Evolutionary conservation across 805 yeast genomes (phyloP).

Genomic region (Candida sithepensis): DNA sequence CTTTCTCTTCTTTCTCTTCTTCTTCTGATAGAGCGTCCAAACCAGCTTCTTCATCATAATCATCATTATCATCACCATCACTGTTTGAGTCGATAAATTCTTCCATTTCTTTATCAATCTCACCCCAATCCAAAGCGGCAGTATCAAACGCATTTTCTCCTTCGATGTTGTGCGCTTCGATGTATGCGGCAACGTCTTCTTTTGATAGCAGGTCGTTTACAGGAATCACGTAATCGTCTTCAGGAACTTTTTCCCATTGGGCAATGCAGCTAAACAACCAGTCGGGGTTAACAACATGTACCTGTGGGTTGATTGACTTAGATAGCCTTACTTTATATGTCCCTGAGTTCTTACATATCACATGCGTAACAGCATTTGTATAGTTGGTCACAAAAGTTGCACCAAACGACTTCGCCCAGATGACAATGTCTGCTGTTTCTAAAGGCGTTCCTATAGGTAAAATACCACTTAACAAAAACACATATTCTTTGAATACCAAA

Average conservation of each 20-base stretch:
- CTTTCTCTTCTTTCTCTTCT: slow-evolving; percentile 7
- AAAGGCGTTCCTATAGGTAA: slow-evolving; percentile 77
- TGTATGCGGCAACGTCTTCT: slow-evolving; percentile 43
- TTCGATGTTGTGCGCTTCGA: slow-evolving; percentile 32
- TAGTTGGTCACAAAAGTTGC: slow-evolving; percentile 76
- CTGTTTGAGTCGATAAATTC: slow-evolving; percentile 47
- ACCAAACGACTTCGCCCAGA: slow-evolving; percentile 91
- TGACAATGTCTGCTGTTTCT: slow-evolving; percentile 78
- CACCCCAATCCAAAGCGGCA: slow-evolving; percentile 46
- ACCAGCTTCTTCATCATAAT: slow-evolving; percentile 14
- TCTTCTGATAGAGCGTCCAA: slow-evolving; percentile 2
- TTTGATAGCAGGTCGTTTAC: slow-evolving; percentile 45
- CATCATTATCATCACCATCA: no score
- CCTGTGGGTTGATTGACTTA: slow-evolving; percentile 51
- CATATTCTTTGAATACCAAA: slow-evolving; percentile 61
- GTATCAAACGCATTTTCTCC: slow-evolving; percentile 39
- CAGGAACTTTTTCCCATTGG: slow-evolving; percentile 69
- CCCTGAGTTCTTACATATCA: slow-evolving; percentile 74
- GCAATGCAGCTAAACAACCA: slow-evolving; percentile 90
- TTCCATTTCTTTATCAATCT: slow-evolving; percentile 54
- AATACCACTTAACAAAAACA: slow-evolving; percentile 82
- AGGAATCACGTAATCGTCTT: slow-evolving; percentile 51
- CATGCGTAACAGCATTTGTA: slow-evolving; percentile 75
- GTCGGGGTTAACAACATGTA: slow-evolving; percentile 82
- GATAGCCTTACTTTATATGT: slow-evolving; percentile 87